Conservation (phyloP, 768 basidiomycete species). For the Cystofilobasidium bisporidii region DNA sequence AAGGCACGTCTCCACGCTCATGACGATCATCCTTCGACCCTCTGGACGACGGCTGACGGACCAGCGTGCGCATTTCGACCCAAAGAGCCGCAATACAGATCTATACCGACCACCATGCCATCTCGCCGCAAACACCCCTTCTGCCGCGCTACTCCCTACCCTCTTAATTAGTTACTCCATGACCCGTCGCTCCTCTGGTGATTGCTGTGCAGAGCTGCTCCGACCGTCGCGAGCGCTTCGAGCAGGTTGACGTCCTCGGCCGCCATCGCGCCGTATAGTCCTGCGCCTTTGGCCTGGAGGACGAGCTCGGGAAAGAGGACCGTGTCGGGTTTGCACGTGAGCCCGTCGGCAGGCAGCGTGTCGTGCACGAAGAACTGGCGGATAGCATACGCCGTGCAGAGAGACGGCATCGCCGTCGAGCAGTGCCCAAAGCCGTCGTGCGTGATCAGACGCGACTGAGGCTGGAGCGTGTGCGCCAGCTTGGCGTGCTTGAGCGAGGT, state of each 20-base stretch:
- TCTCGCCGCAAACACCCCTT: no score
- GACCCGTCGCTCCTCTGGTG: background rate
- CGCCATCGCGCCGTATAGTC: background rate
- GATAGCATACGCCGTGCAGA: slow-evolving; percentile 19
- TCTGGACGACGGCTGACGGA: no score
- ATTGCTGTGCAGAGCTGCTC: background rate
- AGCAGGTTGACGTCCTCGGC: slow-evolving; percentile 8
- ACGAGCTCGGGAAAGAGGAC: slow-evolving; percentile 16
- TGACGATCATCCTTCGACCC: no score
- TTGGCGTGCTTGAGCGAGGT: slow-evolving; percentile 16
- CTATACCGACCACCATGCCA: no score
- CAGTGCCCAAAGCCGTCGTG: slow-evolving; percentile 27
- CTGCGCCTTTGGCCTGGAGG: background rate
- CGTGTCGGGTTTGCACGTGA: slow-evolving; percentile 10
- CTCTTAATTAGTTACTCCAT: no score
- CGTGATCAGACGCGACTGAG: slow-evolving; percentile 8
- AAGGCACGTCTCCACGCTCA: no score
- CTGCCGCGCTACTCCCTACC: no score
- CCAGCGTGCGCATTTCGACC: no score
- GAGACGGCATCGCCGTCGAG: slow-evolving; percentile 15
- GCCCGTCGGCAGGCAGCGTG: background rate
- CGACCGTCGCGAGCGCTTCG: background rate
- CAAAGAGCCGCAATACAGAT: no score
- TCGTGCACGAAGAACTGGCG: slow-evolving; percentile 12
- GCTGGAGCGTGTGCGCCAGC: slow-evolving; percentile 12